phyloP scores from a whole-genome alignment of 83 land plant genomes.

The Larix sibirica region DNA sequence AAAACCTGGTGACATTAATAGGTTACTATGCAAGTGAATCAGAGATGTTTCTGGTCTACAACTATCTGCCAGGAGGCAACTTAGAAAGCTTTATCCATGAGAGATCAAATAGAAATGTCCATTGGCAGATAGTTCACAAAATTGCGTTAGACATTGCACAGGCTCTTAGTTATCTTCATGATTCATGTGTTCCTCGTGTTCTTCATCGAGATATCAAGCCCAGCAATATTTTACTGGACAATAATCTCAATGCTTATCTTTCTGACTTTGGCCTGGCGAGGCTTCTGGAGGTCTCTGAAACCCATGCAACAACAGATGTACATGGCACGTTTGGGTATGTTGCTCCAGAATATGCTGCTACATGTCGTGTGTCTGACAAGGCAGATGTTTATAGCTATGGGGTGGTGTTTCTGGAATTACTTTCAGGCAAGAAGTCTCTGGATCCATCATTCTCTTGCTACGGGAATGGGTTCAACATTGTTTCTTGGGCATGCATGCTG shows the following conservation, averaged over 20 bases:
- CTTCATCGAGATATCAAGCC: conserved; percentile 80
- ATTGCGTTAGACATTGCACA: conserved; percentile 63
- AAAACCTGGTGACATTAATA: conserved; percentile 62
- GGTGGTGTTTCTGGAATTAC: conserved; percentile 57
- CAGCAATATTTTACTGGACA: conserved; percentile 67
- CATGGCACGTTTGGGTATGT: conserved; percentile 79
- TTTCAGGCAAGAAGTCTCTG: conserved; percentile 66
- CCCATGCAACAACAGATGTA: conserved; percentile 76
- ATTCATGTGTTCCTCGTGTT: conserved; percentile 61
- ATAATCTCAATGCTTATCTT: conserved; percentile 62
- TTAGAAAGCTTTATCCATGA: conserved; percentile 68
- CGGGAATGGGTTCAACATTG: conserved; percentile 76
- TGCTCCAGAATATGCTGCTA: conserved; percentile 73
- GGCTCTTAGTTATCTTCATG: conserved; percentile 66
- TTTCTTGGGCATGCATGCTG: conserved; percentile 66
- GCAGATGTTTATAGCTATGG: conserved; percentile 83
- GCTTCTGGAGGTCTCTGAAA: conserved; percentile 63
- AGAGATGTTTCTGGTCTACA: conserved; percentile 67
- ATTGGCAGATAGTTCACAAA: conserved; percentile 64
- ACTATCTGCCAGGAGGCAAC: conserved; percentile 73
- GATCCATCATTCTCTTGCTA: conserved; percentile 72
- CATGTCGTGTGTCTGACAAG: conserved; percentile 73
- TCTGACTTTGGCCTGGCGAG: conserved; percentile 76
- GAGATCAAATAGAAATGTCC: conserved; percentile 45
- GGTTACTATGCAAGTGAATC: conserved; percentile 69